Base-by-base conservation (phyloP, 2,329 filamentous ascomycete species). In the Cadophora sp. region DNA sequence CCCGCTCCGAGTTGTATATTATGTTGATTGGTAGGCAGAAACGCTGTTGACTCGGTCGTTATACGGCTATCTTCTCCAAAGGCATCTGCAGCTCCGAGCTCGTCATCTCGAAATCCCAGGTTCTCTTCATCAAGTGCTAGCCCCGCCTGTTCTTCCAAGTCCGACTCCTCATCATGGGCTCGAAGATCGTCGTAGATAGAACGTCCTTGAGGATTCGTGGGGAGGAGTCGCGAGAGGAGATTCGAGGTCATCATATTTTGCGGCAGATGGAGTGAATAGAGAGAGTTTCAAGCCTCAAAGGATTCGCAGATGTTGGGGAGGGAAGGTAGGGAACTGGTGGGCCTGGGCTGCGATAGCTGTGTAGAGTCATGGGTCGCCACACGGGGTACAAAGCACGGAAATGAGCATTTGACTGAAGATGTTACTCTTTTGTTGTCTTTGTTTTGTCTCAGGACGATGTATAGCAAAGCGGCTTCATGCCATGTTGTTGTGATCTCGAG, bases 181-280 rank as follows among this genome's bases (percentile, higher is more conserved):
- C 73, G 72, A 9, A 78, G 71, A 41, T 78, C 76, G 41, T 78
- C 75, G 65, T 78, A 78, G 39, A 78, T 78, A 9, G 77, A 78
- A n/a, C 75, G 72, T 4, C 70, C 73, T 43, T 71, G 67, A 14
- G 72, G 60, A 55, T 77, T 78, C 39, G 73, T 63, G 14, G 76
- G 75, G 50, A 78, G 68, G 18, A 78, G 63, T 48, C 76, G 73
- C 16, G 77, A 78, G 47, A 78, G 64, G 14, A 78, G 63, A 41
- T 77, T 77, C 20, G 77, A 78, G 20, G 72, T 68, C 75, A 78
- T 78, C 70, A 75, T 78, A 24, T 22, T 72, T 61, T 24, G 36
- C 22, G 64, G 53, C 24, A 24, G 55, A 48, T n/a, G 24, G 13
- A n/a, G 27, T 24, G 39, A 59, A 43, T 13, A 60, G n/a, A 45